Evolutionary conservation across 768 basidiomycete species (phyloP), one percentile per base, ranked within the genome.

Genomic region (Podaxis sp.): DNA sequence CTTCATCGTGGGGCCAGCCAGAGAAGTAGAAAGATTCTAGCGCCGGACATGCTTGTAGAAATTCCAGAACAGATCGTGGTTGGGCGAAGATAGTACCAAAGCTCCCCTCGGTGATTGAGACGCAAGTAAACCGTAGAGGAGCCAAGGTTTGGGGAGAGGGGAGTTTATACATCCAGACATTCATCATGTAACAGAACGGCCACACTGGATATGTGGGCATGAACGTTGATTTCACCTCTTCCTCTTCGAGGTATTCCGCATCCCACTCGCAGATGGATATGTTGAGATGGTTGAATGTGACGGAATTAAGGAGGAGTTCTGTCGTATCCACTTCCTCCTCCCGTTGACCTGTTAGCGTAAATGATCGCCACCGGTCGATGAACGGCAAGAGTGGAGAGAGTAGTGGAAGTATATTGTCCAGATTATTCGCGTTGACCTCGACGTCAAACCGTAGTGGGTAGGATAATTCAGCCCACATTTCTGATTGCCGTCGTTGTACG

Each of bases 361-460:
- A 83, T 2, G 77, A 75, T 46, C 79, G 75, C 88, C 89, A 91
- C 44, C 90, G 83, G 62, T 76, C 69, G 48, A 90, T 68, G 30
- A 81, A 74, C 10, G 82, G 76, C 0, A 91, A 74, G 38, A 91
- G 76, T 4, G 86, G 87, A 0, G 87, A 86, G 37, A 91, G 75
- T 63, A 91, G 78, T 8, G 89, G 82, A 3, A 91, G 78, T 37
- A 90, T 75, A 60, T 75, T 74, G 62, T 88, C 84, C 28, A 78
- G 72, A 60, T 80, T 76, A 22, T 73, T 60, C 20, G 86, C 72
- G 15, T 80, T 72, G 60, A 91, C 69, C 40, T 84, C 76, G 56
- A 91, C 75, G 64, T 83, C 79, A 66, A 89, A 82, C 0, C 77
- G 76, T 40, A 89, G 78, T 0, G 84, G 84, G 4, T 72, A 65